phyloP scores from a whole-genome alignment of 345 rosid species.

The Geranium brycei region DNA sequence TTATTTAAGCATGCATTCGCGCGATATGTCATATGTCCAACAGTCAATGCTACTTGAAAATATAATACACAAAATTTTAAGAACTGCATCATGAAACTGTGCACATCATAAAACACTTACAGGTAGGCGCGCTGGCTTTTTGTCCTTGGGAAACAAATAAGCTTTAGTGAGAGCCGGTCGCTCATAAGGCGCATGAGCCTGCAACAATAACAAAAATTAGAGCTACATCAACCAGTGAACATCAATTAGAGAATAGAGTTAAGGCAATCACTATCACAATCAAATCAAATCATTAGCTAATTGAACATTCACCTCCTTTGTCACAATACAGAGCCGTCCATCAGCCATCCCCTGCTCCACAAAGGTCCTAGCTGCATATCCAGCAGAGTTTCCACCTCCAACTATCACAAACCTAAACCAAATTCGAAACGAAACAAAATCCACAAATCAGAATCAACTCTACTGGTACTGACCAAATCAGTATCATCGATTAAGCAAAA shows the following conservation, averaged over 20 bases:
- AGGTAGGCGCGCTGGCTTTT: conserved; percentile 88
- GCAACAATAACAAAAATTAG: conserved; percentile 10
- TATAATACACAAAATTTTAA: background rate
- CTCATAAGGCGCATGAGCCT: conserved; percentile 90
- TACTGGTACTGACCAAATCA: background rate
- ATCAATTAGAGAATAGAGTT: background rate
- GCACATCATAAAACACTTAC: conserved; percentile 28
- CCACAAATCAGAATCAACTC: background rate
- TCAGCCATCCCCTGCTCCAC: conserved; percentile 94
- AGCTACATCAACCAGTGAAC: background rate
- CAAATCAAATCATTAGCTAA: background rate
- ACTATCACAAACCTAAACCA: conserved; percentile 54
- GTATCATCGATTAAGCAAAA: background rate
- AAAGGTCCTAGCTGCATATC: conserved; percentile 85
- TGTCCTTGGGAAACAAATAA: conserved; percentile 78
- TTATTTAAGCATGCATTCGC: background rate
- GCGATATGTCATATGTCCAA: background rate
- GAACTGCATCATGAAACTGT: background rate
- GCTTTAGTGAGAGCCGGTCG: conserved; percentile 93
- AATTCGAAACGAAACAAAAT: background rate
- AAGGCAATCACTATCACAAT: background rate
- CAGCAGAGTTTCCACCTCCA: conserved; percentile 99
- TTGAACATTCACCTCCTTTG: conserved; percentile 52
- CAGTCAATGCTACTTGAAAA: background rate
- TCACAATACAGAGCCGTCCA: conserved; percentile 77